Evolutionary conservation across 441 rosid genomes (phyloP), one percentile per base, ranked within the genome.

Genomic region (Cnidoscolus chayamansa): DNA sequence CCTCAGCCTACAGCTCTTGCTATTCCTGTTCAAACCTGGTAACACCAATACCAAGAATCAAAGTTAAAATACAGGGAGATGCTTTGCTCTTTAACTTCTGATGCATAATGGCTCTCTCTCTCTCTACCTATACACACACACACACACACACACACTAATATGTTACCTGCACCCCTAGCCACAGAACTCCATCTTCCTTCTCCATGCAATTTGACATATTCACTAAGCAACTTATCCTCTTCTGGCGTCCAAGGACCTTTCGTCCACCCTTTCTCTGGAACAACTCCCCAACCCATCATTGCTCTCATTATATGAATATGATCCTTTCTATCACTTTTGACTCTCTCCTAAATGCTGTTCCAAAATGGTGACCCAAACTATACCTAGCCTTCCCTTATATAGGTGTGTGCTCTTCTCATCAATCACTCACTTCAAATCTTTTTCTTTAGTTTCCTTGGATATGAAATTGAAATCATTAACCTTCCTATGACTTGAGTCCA

Each of bases 1-100:
- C 80, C 97, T 85, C 35, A 92, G 83, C 78, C 96, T 84, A 74
- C 93, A 90, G 58, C 96, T 92, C 80, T 90, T 92, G 0, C 94
- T 90, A 72, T 84, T 86, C 72, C 93, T 83, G 32, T 85, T 92
- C 83, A 90, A 79, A 47, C 97, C 93, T 86, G 77, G 37, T 35
- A 35, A 35, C 37, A 35, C 37, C 37, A 35, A 35, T 35, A 35
- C 4, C 37, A 35, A 35, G 2, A 40, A 10, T 43, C 10, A 35
- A 54, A 54, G 25, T 53, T 59, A 10, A 13, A 10, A 40, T 13
- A 57, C 7, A 37, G 4, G 4, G 37, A 35, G 4, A 35, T 4
- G 4, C 4, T 35, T 35, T 35, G 37, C 4, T 35, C 37, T 35
- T 35, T 35, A 35, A 35, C 37, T 35, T 35, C 37, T 35, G 37